Evolutionary conservation across 2,329 filamentous ascomycete genomes (phyloP).

Genomic region (Xylaria hypoxylon): DNA sequence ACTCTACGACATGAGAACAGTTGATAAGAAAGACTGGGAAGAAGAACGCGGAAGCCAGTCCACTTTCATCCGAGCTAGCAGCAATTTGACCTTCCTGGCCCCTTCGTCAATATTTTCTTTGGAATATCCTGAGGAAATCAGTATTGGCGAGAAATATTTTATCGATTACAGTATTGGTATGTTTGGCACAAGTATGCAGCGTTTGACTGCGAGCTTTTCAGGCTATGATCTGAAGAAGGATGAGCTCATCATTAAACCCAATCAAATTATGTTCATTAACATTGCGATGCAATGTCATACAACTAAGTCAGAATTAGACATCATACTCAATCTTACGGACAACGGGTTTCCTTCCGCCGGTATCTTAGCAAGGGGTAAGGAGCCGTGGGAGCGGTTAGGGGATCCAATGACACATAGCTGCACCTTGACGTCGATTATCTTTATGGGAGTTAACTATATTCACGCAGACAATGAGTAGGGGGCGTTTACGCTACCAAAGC

Average conservation of each 20-base stretch:
- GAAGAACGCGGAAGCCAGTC: conserved; percentile 5
- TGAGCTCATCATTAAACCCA: conserved; percentile 7
- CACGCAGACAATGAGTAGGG: too few species aligned
- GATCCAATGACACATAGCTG: conserved; percentile 14
- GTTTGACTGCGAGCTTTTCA: neutral
- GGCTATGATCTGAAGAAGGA: neutral
- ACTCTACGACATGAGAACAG: neutral
- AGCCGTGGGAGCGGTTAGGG: conserved; percentile 6
- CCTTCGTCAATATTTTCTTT: conserved; percentile 8
- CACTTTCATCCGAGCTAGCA: conserved; percentile 2
- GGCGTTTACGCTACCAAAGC: too few species aligned
- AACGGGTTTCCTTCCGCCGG: conserved; percentile 16
- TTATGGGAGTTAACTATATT: too few species aligned
- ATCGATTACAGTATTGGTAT: neutral
- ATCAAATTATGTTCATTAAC: conserved; percentile 16
- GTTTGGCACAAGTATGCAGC: conserved; percentile 3
- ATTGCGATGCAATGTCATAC: neutral
- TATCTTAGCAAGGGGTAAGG: neutral
- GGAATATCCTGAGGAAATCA: neutral
- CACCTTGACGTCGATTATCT: too few species aligned
- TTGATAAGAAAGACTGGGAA: neutral
- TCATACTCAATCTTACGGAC: conserved; percentile 8
- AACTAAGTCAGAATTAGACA: neutral
- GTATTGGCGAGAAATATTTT: conserved; percentile 11
- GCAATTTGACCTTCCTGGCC: neutral